Evolutionary conservation across 768 basidiomycete species (phyloP).

Genomic region (Paxillus ammoniavirescens): DNA sequence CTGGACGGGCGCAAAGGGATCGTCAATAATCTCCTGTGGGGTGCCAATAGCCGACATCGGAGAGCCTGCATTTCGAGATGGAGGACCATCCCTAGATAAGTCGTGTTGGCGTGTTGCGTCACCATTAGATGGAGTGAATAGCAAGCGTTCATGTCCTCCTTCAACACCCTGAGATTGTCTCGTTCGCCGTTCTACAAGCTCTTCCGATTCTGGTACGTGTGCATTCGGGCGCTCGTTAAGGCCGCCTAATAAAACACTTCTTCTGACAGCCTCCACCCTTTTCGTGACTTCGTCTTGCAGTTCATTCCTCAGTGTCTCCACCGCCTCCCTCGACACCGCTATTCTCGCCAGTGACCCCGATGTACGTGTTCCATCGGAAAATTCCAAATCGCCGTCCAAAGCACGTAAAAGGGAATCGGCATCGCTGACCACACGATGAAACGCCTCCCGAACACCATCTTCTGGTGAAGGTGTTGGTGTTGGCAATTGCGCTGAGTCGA

Average conservation of each 20-base stretch:
- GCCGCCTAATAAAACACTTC: not conserved
- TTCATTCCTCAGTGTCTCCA: conserved; percentile 55
- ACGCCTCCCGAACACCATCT: conserved; percentile 21
- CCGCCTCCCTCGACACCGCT: conserved; percentile 45
- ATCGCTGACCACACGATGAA: conserved; percentile 34
- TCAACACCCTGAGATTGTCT: not conserved
- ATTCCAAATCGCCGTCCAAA: conserved; percentile 33
- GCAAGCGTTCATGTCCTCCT: not conserved
- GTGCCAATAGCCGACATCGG: not conserved
- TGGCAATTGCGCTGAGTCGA: not conserved
- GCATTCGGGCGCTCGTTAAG: not conserved
- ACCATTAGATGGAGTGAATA: not conserved
- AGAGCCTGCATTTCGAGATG: not conserved
- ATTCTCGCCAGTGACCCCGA: conserved; percentile 55
- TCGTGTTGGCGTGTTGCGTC: not conserved
- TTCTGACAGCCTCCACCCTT: conserved; percentile 36
- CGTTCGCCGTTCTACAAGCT: not conserved
- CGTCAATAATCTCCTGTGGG: conserved; percentile 7
- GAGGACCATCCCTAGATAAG: not conserved
- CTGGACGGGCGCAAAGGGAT: conserved; percentile 7
- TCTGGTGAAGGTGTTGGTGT: conserved; percentile 6
- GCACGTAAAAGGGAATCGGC: conserved; percentile 34
- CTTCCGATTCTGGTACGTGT: not conserved
- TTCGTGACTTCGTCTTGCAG: conserved; percentile 53
- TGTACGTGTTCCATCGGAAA: conserved; percentile 14